These are phyloP conservation scores for Ceratobasidium sp. DNA, from an alignment of 1,284 basidiomycete species.

Conservation along the genomic window DNA sequence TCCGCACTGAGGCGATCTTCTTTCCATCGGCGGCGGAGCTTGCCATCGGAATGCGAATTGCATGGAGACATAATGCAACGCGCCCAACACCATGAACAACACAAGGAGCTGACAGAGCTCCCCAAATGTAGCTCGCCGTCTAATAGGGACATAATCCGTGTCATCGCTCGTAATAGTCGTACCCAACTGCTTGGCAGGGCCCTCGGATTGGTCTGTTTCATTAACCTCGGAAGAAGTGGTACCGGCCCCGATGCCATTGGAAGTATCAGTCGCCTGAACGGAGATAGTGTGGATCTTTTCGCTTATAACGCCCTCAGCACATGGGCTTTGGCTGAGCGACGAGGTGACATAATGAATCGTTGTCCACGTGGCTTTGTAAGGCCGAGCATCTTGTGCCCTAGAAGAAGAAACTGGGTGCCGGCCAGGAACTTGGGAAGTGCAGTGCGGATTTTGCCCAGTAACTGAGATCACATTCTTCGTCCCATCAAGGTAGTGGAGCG, in stretches of 20 bases:
- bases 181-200: background rate
- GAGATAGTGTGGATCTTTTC: background rate
- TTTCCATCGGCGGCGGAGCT: background rate
- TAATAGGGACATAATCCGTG: background rate
- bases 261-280: background rate
- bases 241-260: background rate
- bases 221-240: background rate
- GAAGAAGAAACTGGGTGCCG: background rate
- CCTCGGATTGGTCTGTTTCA: background rate
- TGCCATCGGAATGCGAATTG: background rate
- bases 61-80: constrained; percentile 1
- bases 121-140: constrained; percentile 1
- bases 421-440: background rate
- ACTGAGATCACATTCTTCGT: background rate
- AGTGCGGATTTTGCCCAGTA: background rate
- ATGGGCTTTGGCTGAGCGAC: background rate
- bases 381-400: background rate
- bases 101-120: constrained; percentile 3
- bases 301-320: background rate
- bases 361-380: background rate
- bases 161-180: background rate
- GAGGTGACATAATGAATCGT: background rate
- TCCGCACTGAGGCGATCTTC: background rate
- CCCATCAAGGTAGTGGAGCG: background rate
- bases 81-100: background rate